phyloP scores from a whole-genome alignment of 306 rosid genomes.

The Lathyrus aphaca region DNA sequence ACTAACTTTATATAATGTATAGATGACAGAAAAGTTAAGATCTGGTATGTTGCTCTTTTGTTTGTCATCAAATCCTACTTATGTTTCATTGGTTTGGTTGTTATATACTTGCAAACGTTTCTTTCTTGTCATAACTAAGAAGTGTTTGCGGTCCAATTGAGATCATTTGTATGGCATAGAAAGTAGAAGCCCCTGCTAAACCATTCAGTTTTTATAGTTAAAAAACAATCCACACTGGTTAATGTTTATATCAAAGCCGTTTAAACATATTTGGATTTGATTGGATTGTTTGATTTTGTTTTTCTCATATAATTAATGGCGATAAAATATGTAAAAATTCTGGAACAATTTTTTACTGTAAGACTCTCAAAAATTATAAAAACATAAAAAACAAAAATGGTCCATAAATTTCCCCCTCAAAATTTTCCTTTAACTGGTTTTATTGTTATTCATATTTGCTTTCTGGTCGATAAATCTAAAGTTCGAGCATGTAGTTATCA shows the following conservation, averaged over 20 bases:
- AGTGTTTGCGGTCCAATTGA: neutral
- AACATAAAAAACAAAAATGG: neutral
- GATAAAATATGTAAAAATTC: neutral
- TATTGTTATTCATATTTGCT: neutral
- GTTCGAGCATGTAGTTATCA: constrained; percentile 22
- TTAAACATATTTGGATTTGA: neutral
- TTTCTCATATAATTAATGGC: neutral
- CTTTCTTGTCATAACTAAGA: neutral
- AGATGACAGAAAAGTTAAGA: constrained; percentile 1
- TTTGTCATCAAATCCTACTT: too few species aligned
- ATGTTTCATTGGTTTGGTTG: neutral
- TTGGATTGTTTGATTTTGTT: neutral
- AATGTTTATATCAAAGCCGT: neutral
- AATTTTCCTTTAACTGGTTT: constrained; percentile 25
- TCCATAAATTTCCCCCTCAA: neutral
- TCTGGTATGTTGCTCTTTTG: neutral
- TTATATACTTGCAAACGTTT: neutral
- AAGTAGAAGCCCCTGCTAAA: neutral
- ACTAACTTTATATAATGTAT: neutral
- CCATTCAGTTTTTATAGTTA: constrained; percentile 5
- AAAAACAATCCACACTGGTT: neutral
- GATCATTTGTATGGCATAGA: neutral
- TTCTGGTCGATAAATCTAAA: constrained; percentile 9
- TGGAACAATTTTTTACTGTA: neutral
- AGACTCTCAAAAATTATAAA: neutral